phyloP scores from a whole-genome alignment of 169 alveolate species.

The Eimeria zaria region DNA sequence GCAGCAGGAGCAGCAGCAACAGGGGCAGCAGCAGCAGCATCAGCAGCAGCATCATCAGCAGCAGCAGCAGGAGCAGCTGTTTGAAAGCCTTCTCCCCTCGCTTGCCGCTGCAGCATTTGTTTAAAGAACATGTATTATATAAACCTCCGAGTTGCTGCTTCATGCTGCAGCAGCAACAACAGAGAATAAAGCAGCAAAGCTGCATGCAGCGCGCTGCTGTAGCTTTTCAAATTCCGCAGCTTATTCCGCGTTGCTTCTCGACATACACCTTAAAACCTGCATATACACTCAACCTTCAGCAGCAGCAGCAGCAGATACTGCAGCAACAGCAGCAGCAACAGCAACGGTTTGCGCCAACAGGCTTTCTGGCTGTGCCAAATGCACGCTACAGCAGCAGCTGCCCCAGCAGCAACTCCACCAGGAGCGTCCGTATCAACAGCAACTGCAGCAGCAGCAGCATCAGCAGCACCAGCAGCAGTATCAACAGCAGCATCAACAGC shows the following conservation, averaged over 20 bases:
- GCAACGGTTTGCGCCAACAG: background rate
- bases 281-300: background rate
- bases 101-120: background rate
- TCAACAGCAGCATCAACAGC: slow-evolving; percentile 13
- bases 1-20: slow-evolving; percentile 38
- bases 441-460: background rate
- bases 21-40: background rate
- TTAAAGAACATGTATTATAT: background rate
- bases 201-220: background rate
- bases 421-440: background rate
- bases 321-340: background rate
- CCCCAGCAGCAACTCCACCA: background rate
- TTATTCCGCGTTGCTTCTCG: background rate
- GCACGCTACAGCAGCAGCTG: slow-evolving; percentile 7
- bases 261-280: background rate
- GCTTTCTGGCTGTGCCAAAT: background rate
- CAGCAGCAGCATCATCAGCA: background rate
- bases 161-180: background rate
- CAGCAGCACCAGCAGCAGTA: slow-evolving; percentile 10
- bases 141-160: background rate
- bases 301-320: background rate
- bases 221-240: background rate
- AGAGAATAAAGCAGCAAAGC: background rate
- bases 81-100: background rate
- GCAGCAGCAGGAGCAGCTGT: background rate